Conservation (phyloP, 495 filamentous ascomycete genomes). For the Hypoxylon fragiforme region DNA sequence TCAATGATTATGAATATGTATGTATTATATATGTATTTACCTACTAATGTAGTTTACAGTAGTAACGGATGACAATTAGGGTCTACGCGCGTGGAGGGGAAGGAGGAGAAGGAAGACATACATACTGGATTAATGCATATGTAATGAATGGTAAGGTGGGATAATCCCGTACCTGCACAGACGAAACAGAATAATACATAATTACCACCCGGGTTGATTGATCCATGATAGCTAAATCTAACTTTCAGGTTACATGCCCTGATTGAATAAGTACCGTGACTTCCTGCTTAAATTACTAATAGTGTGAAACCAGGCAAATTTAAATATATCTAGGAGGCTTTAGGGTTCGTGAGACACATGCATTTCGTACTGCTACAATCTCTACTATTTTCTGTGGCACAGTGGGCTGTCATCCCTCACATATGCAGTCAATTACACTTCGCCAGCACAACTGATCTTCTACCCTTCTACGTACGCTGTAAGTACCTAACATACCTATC, state of each 20-base stretch:
- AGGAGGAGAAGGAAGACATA: neutral
- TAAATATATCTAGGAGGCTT: no score
- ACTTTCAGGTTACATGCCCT: neutral
- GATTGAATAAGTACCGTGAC: conserved; percentile 4
- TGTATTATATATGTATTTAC: neutral
- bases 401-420: conserved; percentile 21
- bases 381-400: conserved; percentile 17
- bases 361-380: conserved; percentile 17
- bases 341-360: conserved; percentile 17
- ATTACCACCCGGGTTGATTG: neutral
- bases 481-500: neutral
- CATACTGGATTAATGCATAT: no score
- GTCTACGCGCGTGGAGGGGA: neutral
- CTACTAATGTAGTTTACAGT: neutral
- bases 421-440: conserved; percentile 37
- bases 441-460: conserved; percentile 35
- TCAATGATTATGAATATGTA: neutral
- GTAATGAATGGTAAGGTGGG: neutral
- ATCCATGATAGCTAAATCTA: no score
- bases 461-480: no score
- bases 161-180: conserved; percentile 1
- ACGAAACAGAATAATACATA: neutral
- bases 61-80: neutral
- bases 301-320: no score
- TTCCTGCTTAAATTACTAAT: conserved; percentile 26